Conservation (phyloP, 73 alveolate genomes). For the Paramecium sexaurelia region DNA sequence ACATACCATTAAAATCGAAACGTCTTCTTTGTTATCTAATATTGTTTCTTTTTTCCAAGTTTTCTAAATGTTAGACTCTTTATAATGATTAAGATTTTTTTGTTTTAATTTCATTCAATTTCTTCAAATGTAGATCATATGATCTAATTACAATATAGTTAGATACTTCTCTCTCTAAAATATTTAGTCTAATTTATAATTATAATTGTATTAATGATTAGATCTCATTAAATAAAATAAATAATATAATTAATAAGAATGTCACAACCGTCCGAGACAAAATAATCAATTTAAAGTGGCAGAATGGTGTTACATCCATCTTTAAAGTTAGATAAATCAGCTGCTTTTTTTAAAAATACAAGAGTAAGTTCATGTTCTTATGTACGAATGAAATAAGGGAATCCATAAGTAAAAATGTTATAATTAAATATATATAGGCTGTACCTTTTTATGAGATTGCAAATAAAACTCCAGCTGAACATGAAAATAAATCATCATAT, state of each 20-base stretch:
- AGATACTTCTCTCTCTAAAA: slow-evolving; percentile 43
- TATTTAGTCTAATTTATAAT: slow-evolving; percentile 45
- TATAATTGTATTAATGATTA: slow-evolving; percentile 53
- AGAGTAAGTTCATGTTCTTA: slow-evolving; percentile 68
- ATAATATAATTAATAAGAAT: slow-evolving; percentile 35
- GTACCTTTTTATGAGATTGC: slow-evolving; percentile 67
- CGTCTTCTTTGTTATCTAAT: slow-evolving; percentile 28
- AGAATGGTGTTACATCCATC: slow-evolving; percentile 49
- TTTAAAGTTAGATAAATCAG: slow-evolving; percentile 55
- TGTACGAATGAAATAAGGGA: slow-evolving; percentile 60
- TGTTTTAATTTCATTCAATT: slow-evolving; percentile 1
- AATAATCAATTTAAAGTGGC: slow-evolving; percentile 16
- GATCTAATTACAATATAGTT: background rate
- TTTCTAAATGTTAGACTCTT: slow-evolving; percentile 10
- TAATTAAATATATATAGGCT: background rate
- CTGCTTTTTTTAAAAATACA: slow-evolving; percentile 66
- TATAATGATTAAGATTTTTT: slow-evolving; percentile 9
- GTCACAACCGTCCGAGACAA: slow-evolving; percentile 59
- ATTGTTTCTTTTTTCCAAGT: slow-evolving; percentile 29
- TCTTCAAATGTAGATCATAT: slow-evolving; percentile 26
- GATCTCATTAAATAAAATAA: slow-evolving; percentile 23
- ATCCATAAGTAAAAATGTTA: slow-evolving; percentile 18
- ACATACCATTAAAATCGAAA: background rate
- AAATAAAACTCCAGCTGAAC: slow-evolving; percentile 59
- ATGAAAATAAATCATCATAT: slow-evolving; percentile 17